Base-by-base conservation (phyloP, 2,329 filamentous ascomycete species). In the Dryadomyces sulphureus region DNA sequence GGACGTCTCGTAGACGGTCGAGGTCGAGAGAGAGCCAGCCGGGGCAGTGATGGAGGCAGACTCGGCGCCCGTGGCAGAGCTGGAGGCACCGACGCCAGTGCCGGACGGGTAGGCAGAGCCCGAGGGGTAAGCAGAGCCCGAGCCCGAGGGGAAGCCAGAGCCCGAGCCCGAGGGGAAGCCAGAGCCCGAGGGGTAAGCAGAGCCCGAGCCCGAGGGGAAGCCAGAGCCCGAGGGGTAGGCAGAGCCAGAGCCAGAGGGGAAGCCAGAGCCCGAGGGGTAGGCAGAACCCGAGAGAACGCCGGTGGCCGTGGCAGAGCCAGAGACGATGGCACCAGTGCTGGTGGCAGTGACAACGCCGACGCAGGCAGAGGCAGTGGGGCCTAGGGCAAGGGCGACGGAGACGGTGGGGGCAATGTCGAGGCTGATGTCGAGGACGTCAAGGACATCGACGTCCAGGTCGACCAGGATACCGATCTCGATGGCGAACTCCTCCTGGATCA, bases 321-420 rank as follows among this genome's bases (percentile, higher is more conserved):
- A 21, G 20, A 14, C 11, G 38, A 4, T 30, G 20, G 27, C 11
- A 30, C 2, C 11, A 39, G 32, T 7, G 40, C 27, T 11, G 20
- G 2, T 19, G 38, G 14, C 8, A 24, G 5, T 25, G 38, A 7
- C 6, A 41, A 11, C 12, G 27, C 35, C n/a, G 21, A 55, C 36
- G 52, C 54, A 56, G 48, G 47, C 48, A 12, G 50, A 49, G n/a
- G 9, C 25, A 34, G 17, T 9, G 41, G n/a, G n/a, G 41, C 17
- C 52, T 12, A 51, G 46, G 12, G 55, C 54, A 5, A 59, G 54
- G n/a, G 53, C 56, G 43, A 58, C 49, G 19, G 54, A 53, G 41
- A 57, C 49, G 19, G 53, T 52, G 20, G 57, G 57, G 8, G 56
- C 57, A 7, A 59, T 52, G 25, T 48, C 48, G 20, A 59, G 49